Base-by-base conservation (phyloP, 2,329 filamentous ascomycete genomes). In the Dothistroma pini region DNA sequence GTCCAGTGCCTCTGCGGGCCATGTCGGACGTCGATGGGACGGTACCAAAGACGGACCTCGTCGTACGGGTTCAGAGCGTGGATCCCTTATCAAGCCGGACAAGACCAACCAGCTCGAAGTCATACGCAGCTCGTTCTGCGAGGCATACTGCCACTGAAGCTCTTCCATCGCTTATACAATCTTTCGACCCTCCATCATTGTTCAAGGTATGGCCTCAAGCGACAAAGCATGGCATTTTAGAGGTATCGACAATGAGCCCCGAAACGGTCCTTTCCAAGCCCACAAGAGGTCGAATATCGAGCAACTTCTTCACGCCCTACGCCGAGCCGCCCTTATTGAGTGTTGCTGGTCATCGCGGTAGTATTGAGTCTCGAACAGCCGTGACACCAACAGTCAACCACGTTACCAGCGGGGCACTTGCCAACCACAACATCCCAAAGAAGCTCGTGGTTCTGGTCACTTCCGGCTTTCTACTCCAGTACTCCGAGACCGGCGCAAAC, bases 121-220 rank as follows among this genome's bases (percentile, higher is more conserved):
- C 66, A 11, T 57, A 62, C 31, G 44, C 57, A 9, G 25, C 54
- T 10, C 59, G 51, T 32, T 48, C 41, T 25, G 48, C 56, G 7
- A 63, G 53, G 47, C 35, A 50, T 16, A 55, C 25, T 21, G 25
- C 54, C 35, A 63, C 52, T 44, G 58, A 59, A 25, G 54, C 64
- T 19, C 32, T 60, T 44, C 54, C 62, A 38, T 56, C 58, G 16
- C 16, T 59, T 35, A 48, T 54, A 22, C 60, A 59, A 47, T 31
- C 68, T 54, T 80, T 78, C 74, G 74, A 78, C 5, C 75, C 78
- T 8, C 90, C 91, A 7, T 90, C 91, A 1, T 78, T 97, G 12
- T 96, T 93, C 74, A 89, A 96, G 73, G 91, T 90, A 12, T 96
- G 92, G 72, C 89, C 90, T 0, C 92, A 96, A 75, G 86, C 91